Evolutionary conservation across 1,284 basidiomycete genomes (phyloP), one percentile per base, ranked within the genome.

Genomic region (Ustilago vetiveriae): DNA sequence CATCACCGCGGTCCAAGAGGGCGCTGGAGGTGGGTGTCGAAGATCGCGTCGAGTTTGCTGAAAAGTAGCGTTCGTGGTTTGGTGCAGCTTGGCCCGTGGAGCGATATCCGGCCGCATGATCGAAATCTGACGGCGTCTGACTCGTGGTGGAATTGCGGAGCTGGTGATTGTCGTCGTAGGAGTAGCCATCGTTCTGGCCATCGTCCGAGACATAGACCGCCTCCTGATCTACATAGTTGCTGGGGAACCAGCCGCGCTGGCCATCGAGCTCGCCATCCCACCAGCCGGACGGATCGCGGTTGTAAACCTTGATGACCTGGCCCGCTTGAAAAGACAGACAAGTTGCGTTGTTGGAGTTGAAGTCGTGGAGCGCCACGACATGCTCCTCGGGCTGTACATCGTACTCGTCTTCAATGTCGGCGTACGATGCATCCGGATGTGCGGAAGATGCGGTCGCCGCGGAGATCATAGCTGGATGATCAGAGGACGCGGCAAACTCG

Each of bases 171-270:
- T 54, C 50, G 9, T 58, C 50, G 41, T 58, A 58, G 16, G 62
- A 64, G 22, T 52, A 60, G 68, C 57, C 55, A 36, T 54, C 52
- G 29, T 49, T 42, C 14, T 70, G 52, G 3, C n/a, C 59, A 6
- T 52, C 59, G 22, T 70, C 67, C 27, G 60, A 64, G 21, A 64
- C 52, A 39, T 65, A 70, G 52, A 62, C 62, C 4, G 62, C 68
- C 41, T 71, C 68, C 30, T 71, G 68, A 33, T 71, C 68, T n/a
- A 71, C 68, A 19, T 71, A 86, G 65, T 86, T 86, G 72, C 92
- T 93, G n/a, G 95, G 95, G 83, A 98, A 98, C 95, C 95, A 99
- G n/a, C 96, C 96, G 21, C 78, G 69, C 40, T 75, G 50, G 10
- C 69, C 74, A n/a, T 73, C 57, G 19, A 96, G 83, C 83, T 98